Evolutionary conservation across 352 stramenopile species (phyloP).

Genomic region (Phytopythium mirpurense): DNA sequence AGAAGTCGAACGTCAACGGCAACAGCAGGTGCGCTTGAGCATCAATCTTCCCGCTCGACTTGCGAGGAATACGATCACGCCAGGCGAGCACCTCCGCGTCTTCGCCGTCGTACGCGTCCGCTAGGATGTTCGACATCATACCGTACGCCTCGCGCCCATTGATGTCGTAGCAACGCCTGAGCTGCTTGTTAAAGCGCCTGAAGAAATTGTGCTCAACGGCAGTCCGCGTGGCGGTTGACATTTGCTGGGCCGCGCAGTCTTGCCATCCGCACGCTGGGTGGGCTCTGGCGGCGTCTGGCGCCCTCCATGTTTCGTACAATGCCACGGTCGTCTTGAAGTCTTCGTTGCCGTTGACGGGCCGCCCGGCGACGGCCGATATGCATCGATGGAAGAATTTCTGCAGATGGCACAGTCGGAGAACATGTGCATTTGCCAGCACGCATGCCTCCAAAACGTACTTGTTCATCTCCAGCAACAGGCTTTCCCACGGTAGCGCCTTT

Average conservation of each 20-base stretch:
- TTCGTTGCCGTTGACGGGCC: background rate
- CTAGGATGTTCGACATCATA: background rate
- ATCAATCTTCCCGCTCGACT: too few species aligned
- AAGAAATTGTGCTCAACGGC: background rate
- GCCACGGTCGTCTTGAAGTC: conserved; percentile 4
- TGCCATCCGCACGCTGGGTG: conserved; percentile 3
- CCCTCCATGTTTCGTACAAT: conserved; percentile 7
- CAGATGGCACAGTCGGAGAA: conserved; percentile 5
- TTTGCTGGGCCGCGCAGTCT: background rate
- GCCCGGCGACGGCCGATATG: background rate
- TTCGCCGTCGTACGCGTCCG: background rate
- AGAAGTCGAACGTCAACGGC: background rate
- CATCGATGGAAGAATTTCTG: conserved; percentile 9
- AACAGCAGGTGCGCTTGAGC: background rate
- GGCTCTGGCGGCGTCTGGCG: background rate
- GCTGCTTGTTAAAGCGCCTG: background rate
- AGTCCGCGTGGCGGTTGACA: background rate
- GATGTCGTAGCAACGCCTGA: background rate
- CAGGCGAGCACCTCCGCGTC: background rate
- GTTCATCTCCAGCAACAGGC: conserved; percentile 7
- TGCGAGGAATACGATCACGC: background rate
- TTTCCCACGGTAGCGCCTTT: conserved; percentile 7
- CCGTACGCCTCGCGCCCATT: background rate
- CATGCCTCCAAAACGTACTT: conserved; percentile 7
- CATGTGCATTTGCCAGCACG: conserved; percentile 10